Conservation (phyloP, 768 basidiomycete species). For the Mycena maculata region DNA sequence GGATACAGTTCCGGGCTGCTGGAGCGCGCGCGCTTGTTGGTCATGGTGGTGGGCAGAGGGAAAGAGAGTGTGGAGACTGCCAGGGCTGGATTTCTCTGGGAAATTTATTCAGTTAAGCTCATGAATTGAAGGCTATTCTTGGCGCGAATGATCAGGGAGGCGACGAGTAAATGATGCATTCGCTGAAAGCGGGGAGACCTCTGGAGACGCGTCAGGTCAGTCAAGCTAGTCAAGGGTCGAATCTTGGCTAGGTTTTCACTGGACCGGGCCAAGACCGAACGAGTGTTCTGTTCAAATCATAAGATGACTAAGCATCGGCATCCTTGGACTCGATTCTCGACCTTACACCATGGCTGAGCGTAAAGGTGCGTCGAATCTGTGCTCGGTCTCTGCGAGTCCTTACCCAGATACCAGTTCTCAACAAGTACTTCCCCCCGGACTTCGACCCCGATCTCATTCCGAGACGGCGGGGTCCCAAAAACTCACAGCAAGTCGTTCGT, state of each 20-base stretch:
- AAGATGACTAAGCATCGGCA: slow-evolving; percentile 4
- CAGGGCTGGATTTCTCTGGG: no score
- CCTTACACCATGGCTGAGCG: slow-evolving; percentile 27
- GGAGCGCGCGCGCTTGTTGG: background rate
- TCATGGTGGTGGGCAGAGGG: background rate
- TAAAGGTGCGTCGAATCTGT: slow-evolving; percentile 20
- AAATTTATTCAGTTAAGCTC: no score
- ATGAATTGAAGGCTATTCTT: no score
- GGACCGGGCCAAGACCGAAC: no score
- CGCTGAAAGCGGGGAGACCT: no score
- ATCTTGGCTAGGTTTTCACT: no score
- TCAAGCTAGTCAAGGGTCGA: no score
- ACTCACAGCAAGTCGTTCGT: slow-evolving; percentile 97
- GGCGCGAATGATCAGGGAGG: no score
- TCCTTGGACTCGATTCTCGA: background rate
- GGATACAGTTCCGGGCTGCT: background rate
- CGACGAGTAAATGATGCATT: no score
- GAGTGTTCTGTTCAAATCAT: no score
- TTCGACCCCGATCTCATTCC: slow-evolving; percentile 98
- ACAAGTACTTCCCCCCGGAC: slow-evolving; percentile 98
- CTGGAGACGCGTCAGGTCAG: no score
- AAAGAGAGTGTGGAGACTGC: background rate
- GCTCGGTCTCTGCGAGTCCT: background rate
- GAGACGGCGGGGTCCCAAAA: slow-evolving; percentile 88
- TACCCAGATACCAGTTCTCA: slow-evolving; percentile 68